A percentile compares a stretch with the other conserved stretches of the same genome.
phyloP scores from a whole-genome alignment of 768 basidiomycete species.

The Boletus coccyginus region DNA sequence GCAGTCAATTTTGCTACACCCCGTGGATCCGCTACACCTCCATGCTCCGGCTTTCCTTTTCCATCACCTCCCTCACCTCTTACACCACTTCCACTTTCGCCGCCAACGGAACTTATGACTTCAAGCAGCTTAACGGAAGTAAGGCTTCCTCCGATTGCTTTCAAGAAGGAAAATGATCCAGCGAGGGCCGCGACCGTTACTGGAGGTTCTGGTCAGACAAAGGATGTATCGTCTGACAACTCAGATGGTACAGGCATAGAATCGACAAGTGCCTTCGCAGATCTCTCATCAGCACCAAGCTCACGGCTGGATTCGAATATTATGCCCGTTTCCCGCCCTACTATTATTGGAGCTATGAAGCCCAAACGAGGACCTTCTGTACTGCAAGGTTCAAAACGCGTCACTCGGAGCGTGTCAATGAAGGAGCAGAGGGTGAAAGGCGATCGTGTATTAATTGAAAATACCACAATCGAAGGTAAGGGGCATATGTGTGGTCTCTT shows the following conservation, averaged over 20 bases:
- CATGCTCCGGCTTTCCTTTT: not conserved
- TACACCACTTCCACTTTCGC: conserved; percentile 52
- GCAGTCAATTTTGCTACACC: conserved; percentile 33
- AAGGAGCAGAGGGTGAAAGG: conserved; percentile 16
- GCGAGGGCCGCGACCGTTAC: not conserved
- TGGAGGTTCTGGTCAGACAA: not conserved
- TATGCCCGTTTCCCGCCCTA: not conserved
- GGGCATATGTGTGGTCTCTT: not conserved
- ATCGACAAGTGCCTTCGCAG: not conserved
- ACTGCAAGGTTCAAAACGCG: conserved; percentile 14
- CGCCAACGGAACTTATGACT: conserved; percentile 16
- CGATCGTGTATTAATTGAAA: not conserved
- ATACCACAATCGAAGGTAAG: conserved; percentile 3
- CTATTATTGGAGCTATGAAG: conserved; percentile 11
- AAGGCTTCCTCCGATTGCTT: conserved; percentile 3
- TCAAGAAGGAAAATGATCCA: not conserved
- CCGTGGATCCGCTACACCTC: not conserved
- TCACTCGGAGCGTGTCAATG: conserved; percentile 31
- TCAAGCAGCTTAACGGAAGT: not conserved
- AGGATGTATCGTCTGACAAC: not conserved
- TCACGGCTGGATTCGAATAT: not conserved
- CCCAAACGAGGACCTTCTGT: conserved; percentile 14
- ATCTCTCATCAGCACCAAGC: not conserved
- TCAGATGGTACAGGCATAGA: not conserved
- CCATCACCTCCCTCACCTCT: conserved; percentile 40